Conservation (phyloP, 2,329 filamentous ascomycete genomes). For the Colletotrichum orchidophilum region DNA sequence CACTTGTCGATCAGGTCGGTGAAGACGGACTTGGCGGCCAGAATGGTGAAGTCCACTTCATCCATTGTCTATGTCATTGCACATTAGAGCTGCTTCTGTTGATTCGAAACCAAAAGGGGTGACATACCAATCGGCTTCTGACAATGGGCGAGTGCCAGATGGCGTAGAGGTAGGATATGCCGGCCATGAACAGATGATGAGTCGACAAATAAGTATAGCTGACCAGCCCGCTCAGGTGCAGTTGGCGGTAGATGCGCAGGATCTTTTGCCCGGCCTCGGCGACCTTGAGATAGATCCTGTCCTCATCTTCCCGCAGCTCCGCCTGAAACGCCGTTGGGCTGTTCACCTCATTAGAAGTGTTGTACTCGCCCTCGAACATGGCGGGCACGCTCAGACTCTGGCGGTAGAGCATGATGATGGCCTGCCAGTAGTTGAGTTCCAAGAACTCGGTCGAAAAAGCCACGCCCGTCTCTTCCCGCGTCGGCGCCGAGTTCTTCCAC, state of each 20-base stretch:
- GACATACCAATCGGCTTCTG: slow-evolving; percentile 82
- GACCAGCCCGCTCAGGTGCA: slow-evolving; percentile 87
- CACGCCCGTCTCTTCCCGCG: slow-evolving; percentile 82
- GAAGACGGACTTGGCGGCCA: slow-evolving; percentile 92
- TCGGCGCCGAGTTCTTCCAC: slow-evolving; percentile 88
- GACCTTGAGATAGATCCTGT: slow-evolving; percentile 91
- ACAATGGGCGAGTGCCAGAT: slow-evolving; percentile 96
- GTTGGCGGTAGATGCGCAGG: slow-evolving; percentile 86
- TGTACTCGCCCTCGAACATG: slow-evolving; percentile 82
- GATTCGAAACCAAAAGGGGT: neutral
- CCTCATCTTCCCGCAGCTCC: slow-evolving; percentile 82
- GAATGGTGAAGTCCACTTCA: slow-evolving; percentile 96
- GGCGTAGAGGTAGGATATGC: slow-evolving; percentile 94
- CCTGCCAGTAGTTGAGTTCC: slow-evolving; percentile 97
- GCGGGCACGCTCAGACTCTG: slow-evolving; percentile 89
- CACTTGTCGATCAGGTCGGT: slow-evolving; percentile 94
- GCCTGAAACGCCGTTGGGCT: slow-evolving; percentile 69
- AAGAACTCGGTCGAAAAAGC: slow-evolving; percentile 90
- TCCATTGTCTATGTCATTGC: slow-evolving; percentile 74
- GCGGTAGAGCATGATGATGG: slow-evolving; percentile 93
- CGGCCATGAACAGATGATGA: slow-evolving; percentile 97
- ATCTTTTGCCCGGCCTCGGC: slow-evolving; percentile 96
- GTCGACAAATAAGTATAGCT: slow-evolving; percentile 97
- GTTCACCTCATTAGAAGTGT: slow-evolving; percentile 71
- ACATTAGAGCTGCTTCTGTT: slow-evolving; percentile 39